Evolutionary conservation across 78 protist genomes (phyloP).

Genomic region (Dictyostelium intermedium): DNA sequence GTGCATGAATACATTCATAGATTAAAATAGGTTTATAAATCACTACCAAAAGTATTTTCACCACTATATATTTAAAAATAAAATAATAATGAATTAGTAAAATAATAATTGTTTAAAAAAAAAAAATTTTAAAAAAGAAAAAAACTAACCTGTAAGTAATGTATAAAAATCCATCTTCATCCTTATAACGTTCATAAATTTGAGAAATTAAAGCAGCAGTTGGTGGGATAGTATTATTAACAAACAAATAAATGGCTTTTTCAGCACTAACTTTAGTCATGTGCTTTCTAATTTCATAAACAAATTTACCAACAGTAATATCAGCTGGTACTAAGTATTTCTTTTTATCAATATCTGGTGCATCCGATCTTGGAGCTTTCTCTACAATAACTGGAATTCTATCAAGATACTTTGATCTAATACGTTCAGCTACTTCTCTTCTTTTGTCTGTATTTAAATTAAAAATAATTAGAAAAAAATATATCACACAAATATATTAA

Average conservation of each 20-base stretch:
- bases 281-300: constrained; percentile 62
- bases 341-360: constrained; percentile 95
- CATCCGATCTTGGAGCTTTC: constrained; percentile 90
- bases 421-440: constrained; percentile 81
- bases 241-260: constrained; percentile 95
- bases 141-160: constrained; percentile 51
- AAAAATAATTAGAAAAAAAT: background rate
- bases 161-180: constrained; percentile 96
- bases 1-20: background rate
- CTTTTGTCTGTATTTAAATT: constrained; percentile 61
- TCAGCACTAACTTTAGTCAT: constrained; percentile 90
- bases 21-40: background rate
- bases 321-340: constrained; percentile 94
- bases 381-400: constrained; percentile 96
- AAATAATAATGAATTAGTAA: constrained; percentile 57
- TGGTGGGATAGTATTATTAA: constrained; percentile 89
- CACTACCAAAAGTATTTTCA: constrained; percentile 11
- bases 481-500: background rate
- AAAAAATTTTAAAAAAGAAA: background rate
- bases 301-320: constrained; percentile 96
- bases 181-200: constrained; percentile 94
- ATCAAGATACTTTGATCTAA: constrained; percentile 90
- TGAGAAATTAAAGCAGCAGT: constrained; percentile 90
- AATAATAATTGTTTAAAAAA: background rate
- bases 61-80: background rate